phyloP scores from a whole-genome alignment of 2,329 filamentous ascomycete species.

The Colletotrichum karsti region DNA sequence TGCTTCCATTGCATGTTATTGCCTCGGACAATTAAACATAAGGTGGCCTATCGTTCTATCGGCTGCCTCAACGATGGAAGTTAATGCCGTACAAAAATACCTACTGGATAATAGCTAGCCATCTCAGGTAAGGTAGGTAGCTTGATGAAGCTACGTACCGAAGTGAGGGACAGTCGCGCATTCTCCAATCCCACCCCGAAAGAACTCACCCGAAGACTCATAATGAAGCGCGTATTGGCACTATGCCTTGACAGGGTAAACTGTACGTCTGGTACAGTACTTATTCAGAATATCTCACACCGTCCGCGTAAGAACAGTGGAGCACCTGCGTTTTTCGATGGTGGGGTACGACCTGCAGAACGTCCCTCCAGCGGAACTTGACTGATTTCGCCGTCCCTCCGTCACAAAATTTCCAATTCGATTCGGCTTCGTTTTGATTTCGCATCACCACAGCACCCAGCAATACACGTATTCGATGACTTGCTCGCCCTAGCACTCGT shows the following conservation, averaged over 20 bases:
- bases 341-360: conserved; percentile 29
- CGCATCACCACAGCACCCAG: no score
- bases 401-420: conserved; percentile 23
- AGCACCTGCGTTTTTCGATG: conserved; percentile 23
- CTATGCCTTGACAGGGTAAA: neutral
- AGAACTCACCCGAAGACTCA: no score
- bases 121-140: neutral
- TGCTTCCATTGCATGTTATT: no score
- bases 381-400: conserved; percentile 1
- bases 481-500: neutral
- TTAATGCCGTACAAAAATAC: no score
- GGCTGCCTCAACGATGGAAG: no score
- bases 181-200: no score
- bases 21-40: no score
- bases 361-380: conserved; percentile 15
- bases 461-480: neutral
- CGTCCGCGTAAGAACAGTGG: conserved; percentile 1
- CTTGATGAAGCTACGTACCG: no score
- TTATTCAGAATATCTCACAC: neutral
- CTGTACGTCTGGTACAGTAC: neutral
- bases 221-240: neutral
- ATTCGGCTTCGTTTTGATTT: neutral
- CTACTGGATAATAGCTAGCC: neutral
- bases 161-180: no score
- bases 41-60: no score